Percentiles rank a stretch among this genome's conserved stretches.
These are phyloP conservation scores for Linum tenue DNA, from an alignment of 345 rosid genomes.

Conservation along the genomic window DNA sequence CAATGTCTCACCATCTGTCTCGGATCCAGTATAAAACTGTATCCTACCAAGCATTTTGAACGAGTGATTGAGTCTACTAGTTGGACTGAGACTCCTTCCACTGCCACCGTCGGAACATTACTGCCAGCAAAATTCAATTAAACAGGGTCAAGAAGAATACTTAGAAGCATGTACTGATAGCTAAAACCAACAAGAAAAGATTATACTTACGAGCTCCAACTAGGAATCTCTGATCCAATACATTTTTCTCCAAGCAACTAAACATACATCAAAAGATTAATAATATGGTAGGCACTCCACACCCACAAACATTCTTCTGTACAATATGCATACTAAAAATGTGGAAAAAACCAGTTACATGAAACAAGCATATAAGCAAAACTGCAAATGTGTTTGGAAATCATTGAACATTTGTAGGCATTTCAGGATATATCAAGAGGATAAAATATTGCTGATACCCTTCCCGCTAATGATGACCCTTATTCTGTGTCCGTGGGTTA, in stretches of 20 bases:
- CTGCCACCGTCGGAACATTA: constrained; percentile 41
- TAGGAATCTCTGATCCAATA: constrained; percentile 58
- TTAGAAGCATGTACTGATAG: neutral
- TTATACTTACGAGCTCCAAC: constrained; percentile 53
- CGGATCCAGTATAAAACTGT: constrained; percentile 60
- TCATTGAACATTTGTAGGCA: too few species aligned
- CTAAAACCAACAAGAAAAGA: constrained; percentile 13
- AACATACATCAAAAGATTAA: constrained; percentile 12
- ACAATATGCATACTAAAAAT: neutral
- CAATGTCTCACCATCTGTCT: constrained; percentile 31
- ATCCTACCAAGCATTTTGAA: constrained; percentile 61
- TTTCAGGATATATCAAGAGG: too few species aligned
- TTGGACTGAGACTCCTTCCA: constrained; percentile 57
- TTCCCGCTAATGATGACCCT: too few species aligned
- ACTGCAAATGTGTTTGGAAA: too few species aligned
- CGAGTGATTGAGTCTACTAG: constrained; percentile 48
- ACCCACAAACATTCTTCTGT: neutral
- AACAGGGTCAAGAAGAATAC: neutral
- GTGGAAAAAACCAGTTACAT: too few species aligned
- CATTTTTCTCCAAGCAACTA: constrained; percentile 64
- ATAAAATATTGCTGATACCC: too few species aligned
- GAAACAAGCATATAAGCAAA: too few species aligned
- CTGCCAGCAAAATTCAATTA: constrained; percentile 23
- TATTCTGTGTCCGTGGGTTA: too few species aligned
- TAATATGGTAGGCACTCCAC: neutral